A percentile compares a stretch with the other conserved stretches of the same genome.
These are phyloP conservation scores for Eutrema japonicum DNA, from an alignment of 345 rosid genomes.

Conservation along the genomic window DNA sequence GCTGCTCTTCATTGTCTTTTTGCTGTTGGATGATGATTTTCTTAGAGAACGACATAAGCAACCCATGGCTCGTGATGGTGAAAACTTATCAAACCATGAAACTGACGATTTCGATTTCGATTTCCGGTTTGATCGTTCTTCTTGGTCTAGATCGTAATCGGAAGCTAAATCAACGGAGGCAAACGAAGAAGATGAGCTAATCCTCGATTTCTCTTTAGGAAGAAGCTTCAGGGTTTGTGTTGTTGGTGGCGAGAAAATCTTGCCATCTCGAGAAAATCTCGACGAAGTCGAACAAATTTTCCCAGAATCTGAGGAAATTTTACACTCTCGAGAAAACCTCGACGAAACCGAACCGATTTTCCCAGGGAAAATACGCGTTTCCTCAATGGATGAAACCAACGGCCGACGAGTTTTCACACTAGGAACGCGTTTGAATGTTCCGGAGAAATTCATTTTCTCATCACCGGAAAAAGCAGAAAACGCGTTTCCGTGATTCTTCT, in stretches of 20 bases:
- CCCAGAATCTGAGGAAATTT: not conserved
- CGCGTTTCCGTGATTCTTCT: slow-evolving; percentile 2
- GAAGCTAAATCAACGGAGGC: slow-evolving; percentile 16
- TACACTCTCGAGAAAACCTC: slow-evolving; percentile 7
- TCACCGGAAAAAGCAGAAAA: slow-evolving; percentile 17
- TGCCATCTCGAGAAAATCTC: slow-evolving; percentile 2
- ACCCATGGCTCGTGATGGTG: slow-evolving; percentile 55
- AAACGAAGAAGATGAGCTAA: slow-evolving; percentile 38
- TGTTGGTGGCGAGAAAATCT: not conserved
- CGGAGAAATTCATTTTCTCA: slow-evolving; percentile 27
- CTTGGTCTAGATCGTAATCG: not conserved
- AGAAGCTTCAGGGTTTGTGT: slow-evolving; percentile 27
- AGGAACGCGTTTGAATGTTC: slow-evolving; percentile 17
- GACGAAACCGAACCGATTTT: slow-evolving; percentile 19
- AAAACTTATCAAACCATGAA: slow-evolving; percentile 46
- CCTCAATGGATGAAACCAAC: not conserved
- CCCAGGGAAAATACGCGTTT: not conserved
- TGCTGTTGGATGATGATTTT: not conserved
- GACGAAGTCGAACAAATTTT: not conserved
- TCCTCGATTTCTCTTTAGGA: slow-evolving; percentile 28
- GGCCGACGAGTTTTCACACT: slow-evolving; percentile 19
- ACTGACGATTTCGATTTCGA: slow-evolving; percentile 19
- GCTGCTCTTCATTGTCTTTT: no score
- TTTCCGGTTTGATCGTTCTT: slow-evolving; percentile 1
- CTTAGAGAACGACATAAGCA: slow-evolving; percentile 46